phyloP scores from a whole-genome alignment of 2,329 filamentous ascomycete species.

The Cadophora luteo-olivacea region DNA sequence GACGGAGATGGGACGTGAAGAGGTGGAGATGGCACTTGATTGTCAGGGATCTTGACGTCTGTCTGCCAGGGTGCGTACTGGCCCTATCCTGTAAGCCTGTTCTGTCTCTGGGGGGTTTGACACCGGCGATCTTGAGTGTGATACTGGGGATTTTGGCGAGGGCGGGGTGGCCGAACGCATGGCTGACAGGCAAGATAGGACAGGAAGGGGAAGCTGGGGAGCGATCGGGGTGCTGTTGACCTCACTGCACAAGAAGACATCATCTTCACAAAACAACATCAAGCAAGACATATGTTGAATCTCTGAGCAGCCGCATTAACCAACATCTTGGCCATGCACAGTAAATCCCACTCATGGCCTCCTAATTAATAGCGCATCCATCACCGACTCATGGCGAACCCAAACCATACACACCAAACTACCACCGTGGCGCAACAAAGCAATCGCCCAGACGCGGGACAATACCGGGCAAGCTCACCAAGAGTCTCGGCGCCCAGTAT shows the following conservation, averaged over 20 bases:
- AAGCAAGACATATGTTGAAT: no score
- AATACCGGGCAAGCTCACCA: constrained; percentile 15
- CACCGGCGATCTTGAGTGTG: constrained; percentile 2
- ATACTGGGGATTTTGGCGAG: constrained; percentile 19
- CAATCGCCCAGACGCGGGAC: constrained; percentile 8
- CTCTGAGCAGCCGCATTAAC: background rate
- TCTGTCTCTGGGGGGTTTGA: constrained; percentile 13
- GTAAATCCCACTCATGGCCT: background rate
- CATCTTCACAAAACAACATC: no score
- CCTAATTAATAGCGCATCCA: background rate
- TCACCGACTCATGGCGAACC: constrained; percentile 2
- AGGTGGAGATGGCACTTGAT: background rate
- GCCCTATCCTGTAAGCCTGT: background rate
- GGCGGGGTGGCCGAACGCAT: constrained; percentile 16
- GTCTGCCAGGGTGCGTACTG: background rate
- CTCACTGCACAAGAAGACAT: background rate
- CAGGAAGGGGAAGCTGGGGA: constrained; percentile 3
- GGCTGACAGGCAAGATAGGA: no score
- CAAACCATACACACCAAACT: background rate
- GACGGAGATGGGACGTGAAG: background rate
- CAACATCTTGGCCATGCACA: background rate
- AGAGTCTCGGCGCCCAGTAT: constrained; percentile 7
- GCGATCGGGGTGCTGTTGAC: background rate
- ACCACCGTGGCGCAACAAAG: constrained; percentile 13
- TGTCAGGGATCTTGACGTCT: background rate